Percentiles rank a stretch among this genome's conserved stretches.
Evolutionary conservation across 1,284 basidiomycete species (phyloP).

Genomic region (Ganoderma leucocontextum): DNA sequence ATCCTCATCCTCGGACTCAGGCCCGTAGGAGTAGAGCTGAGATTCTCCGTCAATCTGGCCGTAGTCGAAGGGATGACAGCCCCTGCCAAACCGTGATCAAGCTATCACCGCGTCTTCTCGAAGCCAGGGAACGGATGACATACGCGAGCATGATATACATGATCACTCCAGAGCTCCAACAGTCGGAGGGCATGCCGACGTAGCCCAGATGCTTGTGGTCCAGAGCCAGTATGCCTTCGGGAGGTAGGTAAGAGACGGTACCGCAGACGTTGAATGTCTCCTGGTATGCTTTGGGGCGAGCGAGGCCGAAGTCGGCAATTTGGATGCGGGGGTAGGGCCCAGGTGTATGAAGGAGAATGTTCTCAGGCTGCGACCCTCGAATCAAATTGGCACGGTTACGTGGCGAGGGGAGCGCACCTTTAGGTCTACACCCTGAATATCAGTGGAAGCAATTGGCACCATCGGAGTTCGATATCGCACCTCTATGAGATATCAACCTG

Average conservation of each 20-base stretch:
- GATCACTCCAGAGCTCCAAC: conserved; percentile 84
- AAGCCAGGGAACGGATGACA: conserved; percentile 39
- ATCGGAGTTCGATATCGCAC: conserved; percentile 48
- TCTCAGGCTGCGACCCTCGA: conserved; percentile 70
- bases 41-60: conserved; percentile 39
- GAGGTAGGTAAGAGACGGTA: conserved; percentile 86
- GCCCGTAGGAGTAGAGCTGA: conserved; percentile 42
- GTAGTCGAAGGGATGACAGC: conserved; percentile 77
- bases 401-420: conserved; percentile 57
- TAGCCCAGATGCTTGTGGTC: conserved; percentile 78
- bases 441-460: neutral
- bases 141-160: conserved; percentile 85
- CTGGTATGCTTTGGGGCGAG: conserved; percentile 80
- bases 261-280: conserved; percentile 84
- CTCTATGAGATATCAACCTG: conserved; percentile 81
- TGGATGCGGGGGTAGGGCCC: conserved; percentile 84
- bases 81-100: conserved; percentile 49
- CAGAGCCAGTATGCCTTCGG: conserved; percentile 80
- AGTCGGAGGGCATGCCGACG: conserved; percentile 82
- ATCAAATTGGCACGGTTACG: conserved; percentile 7
- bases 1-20: conserved; percentile 42
- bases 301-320: conserved; percentile 88
- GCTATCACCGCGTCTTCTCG: too few species aligned
- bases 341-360: conserved; percentile 78
- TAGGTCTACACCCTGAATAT: conserved; percentile 57